Evolutionary conservation across 2,329 filamentous ascomycete genomes (phyloP).

Genomic region (Nigrospora osmanthi): DNA sequence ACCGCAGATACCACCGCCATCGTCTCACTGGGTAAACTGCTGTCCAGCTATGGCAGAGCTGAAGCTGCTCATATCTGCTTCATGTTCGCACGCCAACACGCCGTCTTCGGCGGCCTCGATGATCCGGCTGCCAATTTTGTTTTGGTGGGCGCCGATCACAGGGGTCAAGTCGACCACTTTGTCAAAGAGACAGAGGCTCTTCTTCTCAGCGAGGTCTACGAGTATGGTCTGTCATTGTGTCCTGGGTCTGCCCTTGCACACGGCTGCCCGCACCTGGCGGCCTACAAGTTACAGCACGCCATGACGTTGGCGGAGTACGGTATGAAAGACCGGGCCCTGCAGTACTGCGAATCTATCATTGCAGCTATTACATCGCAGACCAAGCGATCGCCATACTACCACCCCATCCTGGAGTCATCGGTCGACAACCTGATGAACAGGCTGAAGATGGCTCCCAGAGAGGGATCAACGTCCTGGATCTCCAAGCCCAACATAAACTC

Average conservation of each 20-base stretch:
- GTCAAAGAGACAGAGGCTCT: constrained; percentile 77
- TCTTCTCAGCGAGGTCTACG: constrained; percentile 93
- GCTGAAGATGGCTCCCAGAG: constrained; percentile 77
- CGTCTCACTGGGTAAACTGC: constrained; percentile 69
- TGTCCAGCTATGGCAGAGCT: constrained; percentile 77
- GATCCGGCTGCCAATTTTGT: constrained; percentile 74
- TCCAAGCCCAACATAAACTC: constrained; percentile 94
- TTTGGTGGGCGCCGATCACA: constrained; percentile 78
- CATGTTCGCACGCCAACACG: constrained; percentile 67
- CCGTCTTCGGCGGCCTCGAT: constrained; percentile 74
- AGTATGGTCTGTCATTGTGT: constrained; percentile 75
- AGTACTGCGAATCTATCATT: constrained; percentile 83
- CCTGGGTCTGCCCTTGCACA: constrained; percentile 44
- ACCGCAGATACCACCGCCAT: constrained; percentile 70
- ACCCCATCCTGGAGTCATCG: constrained; percentile 62
- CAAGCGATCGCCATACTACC: constrained; percentile 79
- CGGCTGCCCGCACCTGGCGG: constrained; percentile 72
- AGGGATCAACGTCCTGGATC: constrained; percentile 80
- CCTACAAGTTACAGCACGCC: constrained; percentile 88
- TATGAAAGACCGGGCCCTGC: constrained; percentile 71
- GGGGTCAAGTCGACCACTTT: constrained; percentile 61
- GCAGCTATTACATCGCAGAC: constrained; percentile 72
- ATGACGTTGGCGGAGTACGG: constrained; percentile 78
- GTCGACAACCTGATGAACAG: constrained; percentile 80
- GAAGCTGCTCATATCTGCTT: constrained; percentile 94